Evolutionary conservation across 202 grass and related monocot species (phyloP), one percentile per base, ranked within the genome.

Genomic region (Eragrostis tef): DNA sequence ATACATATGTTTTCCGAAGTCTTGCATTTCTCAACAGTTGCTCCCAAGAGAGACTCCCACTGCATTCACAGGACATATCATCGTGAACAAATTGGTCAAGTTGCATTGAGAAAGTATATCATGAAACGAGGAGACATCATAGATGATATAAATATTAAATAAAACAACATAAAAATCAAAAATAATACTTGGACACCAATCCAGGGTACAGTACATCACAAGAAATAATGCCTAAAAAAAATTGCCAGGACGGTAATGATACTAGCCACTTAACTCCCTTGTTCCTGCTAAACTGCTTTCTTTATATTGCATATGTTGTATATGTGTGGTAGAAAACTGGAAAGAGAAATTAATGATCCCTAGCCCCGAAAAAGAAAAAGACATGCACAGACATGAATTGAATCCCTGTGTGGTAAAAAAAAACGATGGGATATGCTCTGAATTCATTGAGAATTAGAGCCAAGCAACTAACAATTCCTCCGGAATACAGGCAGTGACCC

Each of bases 11-110:
- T 83, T 93, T 98, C 19, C 95, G 85, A 76, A 94, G 95, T 77
- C 78, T 91, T 74, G 92, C 79, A 71, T 91, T 71, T 89, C 50
- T 91, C 81, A 98, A 81, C 67, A 98, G 83, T 81, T 90, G 92
- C 74, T 98, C 95, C 95, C 95, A 98, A 81, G 88, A 90, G 61
- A 98, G 73, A 84, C 73, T 93, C 54, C 95, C 90, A 74, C 95
- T 98, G 84, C 79, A 88, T 80, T 48, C 26, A 91, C 46, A 77
- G 85, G 65, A 34, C 27, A 79, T 34, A 44, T 84, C 78, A 85
- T 62, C 73, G 68, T 14, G 11, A 79, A 85, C 48, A 6, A 64
- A 64, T 66, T n/a, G 54, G 68, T 14, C 87, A 70, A 60, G 42
- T 71, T n/a, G 6, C 14, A 53, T 19, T 25, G 16, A 48, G 3